Evolutionary conservation across 2,329 filamentous ascomycete species (phyloP).

Genomic region (Aspergillus sp.): DNA sequence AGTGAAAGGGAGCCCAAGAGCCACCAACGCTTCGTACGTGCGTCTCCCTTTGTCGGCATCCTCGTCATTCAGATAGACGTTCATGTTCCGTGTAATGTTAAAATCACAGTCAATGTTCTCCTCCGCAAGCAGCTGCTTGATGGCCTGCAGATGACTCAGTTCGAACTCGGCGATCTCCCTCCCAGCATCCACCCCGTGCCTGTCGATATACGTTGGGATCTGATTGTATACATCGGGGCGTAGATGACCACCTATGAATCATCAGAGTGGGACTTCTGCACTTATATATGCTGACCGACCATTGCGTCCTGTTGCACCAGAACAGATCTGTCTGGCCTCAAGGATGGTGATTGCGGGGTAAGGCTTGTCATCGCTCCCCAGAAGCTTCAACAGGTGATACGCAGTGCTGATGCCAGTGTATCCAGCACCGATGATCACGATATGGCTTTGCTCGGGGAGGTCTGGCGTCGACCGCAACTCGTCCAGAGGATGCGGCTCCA

Average conservation of each 20-base stretch:
- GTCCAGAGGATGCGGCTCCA: conserved; percentile 17
- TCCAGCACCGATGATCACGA: conserved; percentile 50
- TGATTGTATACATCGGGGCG: conserved; percentile 45
- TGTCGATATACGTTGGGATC: conserved; percentile 37
- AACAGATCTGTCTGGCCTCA: conserved; percentile 43
- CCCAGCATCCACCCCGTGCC: conserved; percentile 37
- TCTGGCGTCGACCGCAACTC: conserved; percentile 18
- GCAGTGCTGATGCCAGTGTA: conserved; percentile 47
- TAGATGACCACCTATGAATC: conserved; percentile 37
- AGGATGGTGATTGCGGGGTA: conserved; percentile 37
- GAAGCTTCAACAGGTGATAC: conserved; percentile 41
- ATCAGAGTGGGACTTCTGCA: neutral
- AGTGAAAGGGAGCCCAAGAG: conserved; percentile 25
- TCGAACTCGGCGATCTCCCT: conserved; percentile 44
- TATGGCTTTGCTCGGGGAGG: conserved; percentile 43
- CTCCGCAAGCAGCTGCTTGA: conserved; percentile 41
- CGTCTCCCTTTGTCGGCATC: conserved; percentile 27
- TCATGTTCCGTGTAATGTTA: conserved; percentile 41
- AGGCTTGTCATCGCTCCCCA: conserved; percentile 12
- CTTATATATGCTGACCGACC: conserved; percentile 21
- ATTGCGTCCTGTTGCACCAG: conserved; percentile 47
- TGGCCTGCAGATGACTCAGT: conserved; percentile 38
- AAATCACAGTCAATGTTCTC: conserved; percentile 49
- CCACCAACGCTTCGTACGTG: conserved; percentile 31
- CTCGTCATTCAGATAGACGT: conserved; percentile 40